phyloP scores from a whole-genome alignment of 371 early-diverging fungal genomes.

The Mortierella sp. region DNA sequence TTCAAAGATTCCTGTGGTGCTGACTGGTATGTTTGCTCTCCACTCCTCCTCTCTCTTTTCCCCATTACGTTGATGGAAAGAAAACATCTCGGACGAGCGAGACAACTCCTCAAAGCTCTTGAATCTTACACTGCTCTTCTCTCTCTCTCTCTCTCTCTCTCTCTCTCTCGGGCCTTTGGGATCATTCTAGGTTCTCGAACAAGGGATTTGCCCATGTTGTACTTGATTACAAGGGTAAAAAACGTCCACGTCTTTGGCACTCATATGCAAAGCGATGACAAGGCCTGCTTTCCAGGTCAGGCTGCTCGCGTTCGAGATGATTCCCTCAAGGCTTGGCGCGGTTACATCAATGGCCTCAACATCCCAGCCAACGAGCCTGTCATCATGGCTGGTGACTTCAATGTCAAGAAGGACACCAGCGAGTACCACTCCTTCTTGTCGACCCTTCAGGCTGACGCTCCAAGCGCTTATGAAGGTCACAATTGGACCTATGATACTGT shows the following conservation, averaged over 20 bases:
- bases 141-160: background rate
- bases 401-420: conserved; percentile 20
- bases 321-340: conserved; percentile 26
- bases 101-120: background rate
- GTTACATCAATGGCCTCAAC: conserved; percentile 33
- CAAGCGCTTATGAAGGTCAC: conserved; percentile 21
- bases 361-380: conserved; percentile 46
- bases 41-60: no score
- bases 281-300: conserved; percentile 18
- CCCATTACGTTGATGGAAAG: background rate
- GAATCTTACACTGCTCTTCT: background rate
- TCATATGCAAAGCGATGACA: conserved; percentile 41
- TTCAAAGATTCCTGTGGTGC: conserved; percentile 41
- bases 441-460: conserved; percentile 15
- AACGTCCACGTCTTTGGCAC: conserved; percentile 47
- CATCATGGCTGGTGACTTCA: conserved; percentile 49
- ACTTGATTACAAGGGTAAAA: conserved; percentile 23
- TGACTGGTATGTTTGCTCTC: conserved; percentile 39
- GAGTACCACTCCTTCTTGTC: conserved; percentile 33
- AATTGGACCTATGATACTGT: conserved; percentile 42
- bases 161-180: background rate
- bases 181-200: conserved; percentile 33
- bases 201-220: conserved; percentile 46
- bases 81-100: no score
- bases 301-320: conserved; percentile 22